phyloP scores from a whole-genome alignment of 306 rosid species.

The Prunus campanulata region DNA sequence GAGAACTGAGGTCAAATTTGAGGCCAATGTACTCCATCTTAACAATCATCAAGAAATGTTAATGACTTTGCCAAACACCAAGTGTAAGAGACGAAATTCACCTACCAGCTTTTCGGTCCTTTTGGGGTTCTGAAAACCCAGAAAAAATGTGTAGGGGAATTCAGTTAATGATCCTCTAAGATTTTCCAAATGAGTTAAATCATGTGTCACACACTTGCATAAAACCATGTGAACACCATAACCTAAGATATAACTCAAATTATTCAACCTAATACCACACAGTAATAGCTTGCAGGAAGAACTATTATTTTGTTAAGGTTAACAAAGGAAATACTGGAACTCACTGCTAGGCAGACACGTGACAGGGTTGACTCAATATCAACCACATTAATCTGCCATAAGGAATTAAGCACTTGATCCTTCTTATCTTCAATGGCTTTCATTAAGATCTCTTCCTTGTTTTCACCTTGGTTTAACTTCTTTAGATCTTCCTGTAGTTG shows the following conservation, averaged over 20 bases:
- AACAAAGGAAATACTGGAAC: conserved; percentile 39
- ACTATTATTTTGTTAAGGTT: conserved; percentile 4
- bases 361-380: conserved; percentile 92
- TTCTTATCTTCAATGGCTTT: conserved; percentile 79
- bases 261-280: not conserved
- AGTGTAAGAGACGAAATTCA: not conserved
- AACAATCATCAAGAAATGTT: not conserved
- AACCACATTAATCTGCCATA: conserved; percentile 89
- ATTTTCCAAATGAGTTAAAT: not conserved
- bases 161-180: not conserved
- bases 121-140: not conserved
- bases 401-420: conserved; percentile 79
- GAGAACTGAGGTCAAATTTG: not conserved
- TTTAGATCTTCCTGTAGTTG: conserved; percentile 85
- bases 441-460: conserved; percentile 59
- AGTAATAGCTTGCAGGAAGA: not conserved
- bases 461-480: conserved; percentile 62
- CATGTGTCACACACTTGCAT: not conserved
- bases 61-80: not conserved
- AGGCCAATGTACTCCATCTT: not conserved
- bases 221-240: not conserved
- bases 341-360: conserved; percentile 81
- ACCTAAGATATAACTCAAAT: not conserved
- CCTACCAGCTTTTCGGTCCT: not conserved
- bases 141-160: not conserved